Percentiles rank a stretch among this genome's conserved stretches.
Evolutionary conservation across 1,139 yeast species (phyloP).

Genomic region (Kodamaea sp.): DNA sequence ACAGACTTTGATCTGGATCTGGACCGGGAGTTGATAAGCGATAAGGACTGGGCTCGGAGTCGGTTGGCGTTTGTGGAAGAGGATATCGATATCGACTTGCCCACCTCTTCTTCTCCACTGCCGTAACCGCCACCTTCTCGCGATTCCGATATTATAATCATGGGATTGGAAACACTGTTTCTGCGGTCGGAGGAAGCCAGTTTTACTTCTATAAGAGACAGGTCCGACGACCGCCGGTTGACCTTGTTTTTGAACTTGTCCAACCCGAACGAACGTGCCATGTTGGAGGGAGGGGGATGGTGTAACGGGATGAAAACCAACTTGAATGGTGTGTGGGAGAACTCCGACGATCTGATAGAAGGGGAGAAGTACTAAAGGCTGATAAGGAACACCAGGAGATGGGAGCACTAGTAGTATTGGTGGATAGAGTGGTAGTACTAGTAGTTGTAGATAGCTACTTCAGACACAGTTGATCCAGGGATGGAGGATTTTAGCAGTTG

Average conservation of each 20-base stretch:
- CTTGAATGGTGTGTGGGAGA: too few relatives aligned
- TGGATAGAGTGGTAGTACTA: too few relatives aligned
- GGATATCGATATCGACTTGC: neutral
- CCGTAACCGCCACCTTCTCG: slow-evolving; percentile 6
- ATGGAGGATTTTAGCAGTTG: too few relatives aligned
- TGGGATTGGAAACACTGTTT: slow-evolving; percentile 23
- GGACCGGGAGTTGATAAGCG: slow-evolving; percentile 14
- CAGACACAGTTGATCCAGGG: too few relatives aligned
- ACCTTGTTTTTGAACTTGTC: slow-evolving; percentile 18
- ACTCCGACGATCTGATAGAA: too few relatives aligned
- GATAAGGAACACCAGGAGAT: too few relatives aligned
- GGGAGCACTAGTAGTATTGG: too few relatives aligned
- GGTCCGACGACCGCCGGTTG: slow-evolving; percentile 16
- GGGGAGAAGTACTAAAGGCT: too few relatives aligned
- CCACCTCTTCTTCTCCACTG: neutral
- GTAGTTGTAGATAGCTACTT: too few relatives aligned
- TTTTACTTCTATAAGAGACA: slow-evolving; percentile 12
- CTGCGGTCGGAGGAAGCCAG: slow-evolving; percentile 14
- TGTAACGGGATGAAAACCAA: too few relatives aligned
- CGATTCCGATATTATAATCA: slow-evolving; percentile 21
- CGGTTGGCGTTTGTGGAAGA: slow-evolving; percentile 8
- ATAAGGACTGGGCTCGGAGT: slow-evolving; percentile 22
- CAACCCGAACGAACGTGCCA: slow-evolving; percentile 13
- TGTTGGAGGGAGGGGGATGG: neutral
- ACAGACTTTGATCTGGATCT: slow-evolving; percentile 19